Base-by-base conservation (phyloP, 495 filamentous ascomycete species). In the Neurospora sp. region DNA sequence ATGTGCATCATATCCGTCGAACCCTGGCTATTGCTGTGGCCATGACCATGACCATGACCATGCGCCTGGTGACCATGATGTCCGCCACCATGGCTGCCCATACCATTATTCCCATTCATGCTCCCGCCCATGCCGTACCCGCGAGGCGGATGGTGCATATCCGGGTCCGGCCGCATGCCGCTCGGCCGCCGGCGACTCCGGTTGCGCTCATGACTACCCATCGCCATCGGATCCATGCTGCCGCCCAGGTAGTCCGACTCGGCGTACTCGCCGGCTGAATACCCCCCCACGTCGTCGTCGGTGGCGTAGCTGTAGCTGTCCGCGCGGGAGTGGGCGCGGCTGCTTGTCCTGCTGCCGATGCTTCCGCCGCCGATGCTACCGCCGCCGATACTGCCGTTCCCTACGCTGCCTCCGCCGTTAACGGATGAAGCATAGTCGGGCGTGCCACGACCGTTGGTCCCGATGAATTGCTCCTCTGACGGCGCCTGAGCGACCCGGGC, bases 191-290 rank as follows among this genome's bases (percentile, higher is more conserved):
- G 70, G 68, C 14, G 73, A 74, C 53, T 74, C 45, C 14, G 75
- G 68, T 45, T 73, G 70, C 12, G 40, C 68, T n/a, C 20, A 31
- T 20, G 20, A 7, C 70, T 53, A 37, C 74, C 68, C 76, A 80
- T 75, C n/a, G 76, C 75, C 35, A 53, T 53, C 45, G 45, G 53
- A 35, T 61, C 53, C 53, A 61, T 61, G 53, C 53, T 61, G 14
- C 53, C 53, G 22, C 53, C 53, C 12, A 79, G 70, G 31, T 80
- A 80, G 16, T 81, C 76, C 8, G 74, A 48, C 35, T 82, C 81
- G 69, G 72, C 41, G 69, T 79, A 80, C 70, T 82, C 81, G 69
- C 69, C 73, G 3, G 71, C 75, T 27, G 78, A 77, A 70, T 79
- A 81, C 22, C 71, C 70, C 3, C 69, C 70, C 20, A 40, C 48